These are phyloP conservation scores for Fusarium pseudoanthophilum DNA, from an alignment of 2,329 filamentous ascomycete species.

Conservation along the genomic window DNA sequence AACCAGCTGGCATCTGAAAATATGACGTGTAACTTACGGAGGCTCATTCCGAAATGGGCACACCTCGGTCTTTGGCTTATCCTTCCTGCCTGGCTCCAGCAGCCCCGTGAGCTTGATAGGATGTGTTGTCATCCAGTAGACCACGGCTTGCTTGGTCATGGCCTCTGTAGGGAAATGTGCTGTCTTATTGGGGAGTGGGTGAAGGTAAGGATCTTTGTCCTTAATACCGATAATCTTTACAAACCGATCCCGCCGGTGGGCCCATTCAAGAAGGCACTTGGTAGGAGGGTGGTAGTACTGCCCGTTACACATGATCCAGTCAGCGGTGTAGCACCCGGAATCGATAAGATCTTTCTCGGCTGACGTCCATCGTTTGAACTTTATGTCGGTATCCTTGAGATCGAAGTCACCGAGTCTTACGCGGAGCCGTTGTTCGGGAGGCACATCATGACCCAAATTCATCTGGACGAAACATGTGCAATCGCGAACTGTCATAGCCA, in stretches of 20 bases:
- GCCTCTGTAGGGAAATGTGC: constrained; percentile 23
- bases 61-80: constrained; percentile 38
- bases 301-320: constrained; percentile 50
- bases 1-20: constrained; percentile 16
- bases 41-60: constrained; percentile 44
- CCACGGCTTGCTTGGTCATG: constrained; percentile 21
- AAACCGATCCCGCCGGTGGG: constrained; percentile 29
- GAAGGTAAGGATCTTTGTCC: constrained; percentile 24
- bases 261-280: constrained; percentile 50
- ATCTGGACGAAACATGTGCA: constrained; percentile 80
- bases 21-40: constrained; percentile 39
- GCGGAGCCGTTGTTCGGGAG: constrained; percentile 52
- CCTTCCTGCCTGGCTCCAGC: constrained; percentile 39
- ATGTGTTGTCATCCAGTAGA: constrained; percentile 36
- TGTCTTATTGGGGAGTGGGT: constrained; percentile 15
- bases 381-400: constrained; percentile 74
- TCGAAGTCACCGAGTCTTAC: constrained; percentile 80
- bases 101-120: constrained; percentile 37
- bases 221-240: constrained; percentile 39
- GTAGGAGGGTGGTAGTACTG: constrained; percentile 52
- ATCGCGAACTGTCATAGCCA: constrained; percentile 85
- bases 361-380: constrained; percentile 74
- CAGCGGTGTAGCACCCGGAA: constrained; percentile 74
- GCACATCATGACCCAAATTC: constrained; percentile 39
- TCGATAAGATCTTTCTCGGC: constrained; percentile 71